A percentile compares a stretch with the other conserved stretches of the same genome.
These are phyloP conservation scores for Cercophora samala DNA, from an alignment of 495 filamentous ascomycete species.

Conservation along the genomic window DNA sequence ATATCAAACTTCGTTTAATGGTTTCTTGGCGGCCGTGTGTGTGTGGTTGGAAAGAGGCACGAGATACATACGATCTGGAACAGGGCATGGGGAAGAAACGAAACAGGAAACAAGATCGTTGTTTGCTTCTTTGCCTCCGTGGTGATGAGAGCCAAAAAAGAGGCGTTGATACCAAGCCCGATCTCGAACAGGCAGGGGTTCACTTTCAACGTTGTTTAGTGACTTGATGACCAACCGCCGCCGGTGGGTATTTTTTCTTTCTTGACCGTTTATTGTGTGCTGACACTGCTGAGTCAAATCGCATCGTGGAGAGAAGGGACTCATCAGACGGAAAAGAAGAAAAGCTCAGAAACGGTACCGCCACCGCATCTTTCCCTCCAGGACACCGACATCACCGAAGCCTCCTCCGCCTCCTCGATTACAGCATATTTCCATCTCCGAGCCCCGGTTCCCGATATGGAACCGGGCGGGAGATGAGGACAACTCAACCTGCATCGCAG, in stretches of 20 bases:
- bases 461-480: not conserved
- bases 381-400: not conserved
- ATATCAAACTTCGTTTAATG: not conserved
- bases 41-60: not conserved
- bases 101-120: not conserved
- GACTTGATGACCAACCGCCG: too few relatives aligned
- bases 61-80: not conserved
- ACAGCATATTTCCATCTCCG: too few relatives aligned
- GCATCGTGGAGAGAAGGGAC: not conserved
- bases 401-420: too few relatives aligned
- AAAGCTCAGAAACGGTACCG: not conserved
- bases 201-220: not conserved
- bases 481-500: not conserved
- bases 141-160: not conserved
- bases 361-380: not conserved
- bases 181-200: not conserved
- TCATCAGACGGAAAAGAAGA: not conserved
- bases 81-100: not conserved
- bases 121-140: not conserved
- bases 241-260: too few relatives aligned
- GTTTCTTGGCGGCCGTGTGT: constrained; percentile 9
- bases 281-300: not conserved
- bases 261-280: not conserved
- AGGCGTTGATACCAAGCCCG: not conserved
- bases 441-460: too few relatives aligned